phyloP scores from a whole-genome alignment of 257 asterid genomes.

The Penstemon barbatus region DNA sequence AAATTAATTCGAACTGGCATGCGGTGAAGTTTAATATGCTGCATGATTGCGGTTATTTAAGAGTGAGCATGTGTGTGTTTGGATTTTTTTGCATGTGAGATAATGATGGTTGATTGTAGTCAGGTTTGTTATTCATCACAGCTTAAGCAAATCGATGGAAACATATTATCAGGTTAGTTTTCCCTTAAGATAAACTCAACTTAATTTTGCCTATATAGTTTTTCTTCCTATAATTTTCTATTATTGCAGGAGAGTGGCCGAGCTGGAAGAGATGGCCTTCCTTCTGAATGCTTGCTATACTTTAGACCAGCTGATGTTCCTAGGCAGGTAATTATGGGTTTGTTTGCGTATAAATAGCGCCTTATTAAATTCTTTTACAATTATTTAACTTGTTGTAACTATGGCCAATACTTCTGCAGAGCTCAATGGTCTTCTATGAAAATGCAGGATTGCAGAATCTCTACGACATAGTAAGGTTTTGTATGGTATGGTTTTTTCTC shows the following conservation, averaged over 20 bases:
- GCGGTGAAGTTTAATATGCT: constrained; percentile 17
- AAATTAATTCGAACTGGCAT: constrained; percentile 3
- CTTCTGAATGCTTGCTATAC: constrained; percentile 90
- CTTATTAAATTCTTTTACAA: constrained; percentile 11
- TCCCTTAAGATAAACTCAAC: constrained; percentile 19
- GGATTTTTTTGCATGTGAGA: constrained; percentile 24
- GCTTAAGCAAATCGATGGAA: constrained; percentile 98
- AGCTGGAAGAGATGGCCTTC: constrained; percentile 99
- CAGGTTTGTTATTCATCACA: constrained; percentile 98
- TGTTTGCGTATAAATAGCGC: too few species aligned
- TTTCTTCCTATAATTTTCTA: constrained; percentile 32
- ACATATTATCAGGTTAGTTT: constrained; percentile 90
- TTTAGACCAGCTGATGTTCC: constrained; percentile 95
- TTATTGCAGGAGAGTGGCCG: constrained; percentile 92
- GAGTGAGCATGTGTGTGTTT: constrained; percentile 7
- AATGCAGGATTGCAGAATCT: constrained; percentile 92
- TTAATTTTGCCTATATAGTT: constrained; percentile 32
- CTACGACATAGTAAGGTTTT: constrained; percentile 75
- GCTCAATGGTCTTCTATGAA: constrained; percentile 99
- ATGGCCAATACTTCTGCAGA: constrained; percentile 49
- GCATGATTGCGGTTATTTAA: constrained; percentile 15
- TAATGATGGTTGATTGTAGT: constrained; percentile 52
- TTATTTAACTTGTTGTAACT: constrained; percentile 23
- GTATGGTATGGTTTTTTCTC: constrained; percentile 63
- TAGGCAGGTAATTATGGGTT: constrained; percentile 67